A percentile compares a stretch with the other conserved stretches of the same genome.
Evolutionary conservation across 2,329 filamentous ascomycete genomes (phyloP).

Genomic region (Monosporascus cannonballus): DNA sequence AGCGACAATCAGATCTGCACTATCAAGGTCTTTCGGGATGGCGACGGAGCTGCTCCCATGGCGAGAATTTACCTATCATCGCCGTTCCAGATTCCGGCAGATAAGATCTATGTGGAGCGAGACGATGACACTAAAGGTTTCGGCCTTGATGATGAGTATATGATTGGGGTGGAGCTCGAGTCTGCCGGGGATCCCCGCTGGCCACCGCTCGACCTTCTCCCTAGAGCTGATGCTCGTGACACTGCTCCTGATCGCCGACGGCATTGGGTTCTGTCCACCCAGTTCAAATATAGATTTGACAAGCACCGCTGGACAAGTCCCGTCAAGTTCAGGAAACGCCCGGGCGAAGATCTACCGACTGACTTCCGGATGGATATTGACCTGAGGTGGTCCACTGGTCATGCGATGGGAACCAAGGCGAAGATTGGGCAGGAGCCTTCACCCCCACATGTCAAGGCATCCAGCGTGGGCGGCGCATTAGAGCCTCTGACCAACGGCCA

Average conservation of each 20-base stretch:
- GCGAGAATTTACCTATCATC: constrained; percentile 41
- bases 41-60: constrained; percentile 38
- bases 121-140: constrained; percentile 38
- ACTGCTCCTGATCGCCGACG: constrained; percentile 17
- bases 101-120: constrained; percentile 44
- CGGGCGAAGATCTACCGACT: constrained; percentile 15
- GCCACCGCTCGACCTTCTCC: constrained; percentile 43
- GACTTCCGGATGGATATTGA: constrained; percentile 25
- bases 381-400: constrained; percentile 24
- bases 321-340: constrained; percentile 20
- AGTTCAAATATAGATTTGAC: constrained; percentile 21
- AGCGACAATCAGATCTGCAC: constrained; percentile 50
- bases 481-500: constrained; percentile 27
- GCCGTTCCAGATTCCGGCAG: constrained; percentile 47
- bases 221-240: constrained; percentile 19
- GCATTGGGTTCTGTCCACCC: constrained; percentile 22
- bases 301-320: constrained; percentile 21
- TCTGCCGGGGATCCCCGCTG: constrained; percentile 42
- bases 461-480: constrained; percentile 30
- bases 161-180: constrained; percentile 46
- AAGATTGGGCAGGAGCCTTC: constrained; percentile 31
- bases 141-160: constrained; percentile 44
- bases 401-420: constrained; percentile 14
- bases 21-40: constrained; percentile 43
- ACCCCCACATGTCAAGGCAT: constrained; percentile 37